Base-by-base conservation (phyloP, 2,329 filamentous ascomycete genomes). In the Colletotrichum siamense region DNA sequence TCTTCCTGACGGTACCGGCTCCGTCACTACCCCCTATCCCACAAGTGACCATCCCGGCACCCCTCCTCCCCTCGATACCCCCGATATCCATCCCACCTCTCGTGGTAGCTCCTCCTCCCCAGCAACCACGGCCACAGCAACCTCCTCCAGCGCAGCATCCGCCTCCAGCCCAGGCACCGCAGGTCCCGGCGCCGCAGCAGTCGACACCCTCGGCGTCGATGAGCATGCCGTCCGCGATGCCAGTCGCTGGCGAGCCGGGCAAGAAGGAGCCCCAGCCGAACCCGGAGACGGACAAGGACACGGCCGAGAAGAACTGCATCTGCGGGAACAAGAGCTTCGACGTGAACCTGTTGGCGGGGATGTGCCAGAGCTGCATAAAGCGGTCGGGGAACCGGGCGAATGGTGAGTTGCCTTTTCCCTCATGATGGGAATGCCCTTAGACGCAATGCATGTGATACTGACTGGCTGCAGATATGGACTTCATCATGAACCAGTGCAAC, bases 261-360 rank as follows among this genome's bases (percentile, higher is more conserved):
- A 59, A 57, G 39, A 78, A 63, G 32, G 28, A 71, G 63, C 77
- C 78, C 13, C 68, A 57, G 6, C 78, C 75, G 69, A 79, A 78
- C 22, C 67, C 28, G 66, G 57, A 63, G 52, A 65, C 57, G 24
- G 65, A 69, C 39, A 77, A 76, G 32, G 79, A 80, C 36, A 78
- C 79, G 18, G 80, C 80, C 2, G 86, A 87, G 72, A 79, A 80
- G 68, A 77, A 81, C 16, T 87, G 86, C 68, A 83, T 86, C 6
- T 87, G 86, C 67, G 67, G 77, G 9, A 86, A 87, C 68, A 78
- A 80, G 69, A 87, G 86, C 77, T 87, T 87, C 68, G 80, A 87
- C 62, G 86, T 87, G 15, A 80, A 82, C 39, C 77, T 79, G 49
- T 77, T 87, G n/a, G 83, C 84, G 8, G 84, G 81, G 2, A 78